Evolutionary conservation across 2,329 filamentous ascomycete genomes (phyloP).

Genomic region (Colletotrichum sp.): DNA sequence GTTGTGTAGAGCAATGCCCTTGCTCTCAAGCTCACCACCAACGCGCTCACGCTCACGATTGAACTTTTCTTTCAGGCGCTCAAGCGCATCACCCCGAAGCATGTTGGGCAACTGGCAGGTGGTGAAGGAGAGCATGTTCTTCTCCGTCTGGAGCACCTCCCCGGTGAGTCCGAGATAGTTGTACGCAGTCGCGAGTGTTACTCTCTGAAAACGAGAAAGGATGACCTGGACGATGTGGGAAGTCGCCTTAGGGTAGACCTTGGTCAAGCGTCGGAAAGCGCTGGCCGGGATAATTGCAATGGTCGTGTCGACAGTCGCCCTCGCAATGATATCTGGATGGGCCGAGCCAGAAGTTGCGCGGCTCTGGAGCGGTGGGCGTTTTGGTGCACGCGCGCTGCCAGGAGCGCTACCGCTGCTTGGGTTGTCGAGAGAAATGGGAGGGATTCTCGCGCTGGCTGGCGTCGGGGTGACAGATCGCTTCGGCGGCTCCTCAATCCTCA

Average conservation of each 20-base stretch:
- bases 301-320: constrained; percentile 94
- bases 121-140: constrained; percentile 92
- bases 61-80: constrained; percentile 93
- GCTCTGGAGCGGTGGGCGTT: constrained; percentile 46
- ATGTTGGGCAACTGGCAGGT: constrained; percentile 91
- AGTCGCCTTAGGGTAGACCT: constrained; percentile 94
- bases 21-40: constrained; percentile 80
- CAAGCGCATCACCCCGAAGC: constrained; percentile 81
- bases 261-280: constrained; percentile 89
- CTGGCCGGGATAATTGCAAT: constrained; percentile 98
- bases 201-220: constrained; percentile 88
- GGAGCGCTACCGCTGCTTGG: neutral
- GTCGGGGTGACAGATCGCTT: constrained; percentile 9
- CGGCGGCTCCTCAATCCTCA: constrained; percentile 8
- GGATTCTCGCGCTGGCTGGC: constrained; percentile 57
- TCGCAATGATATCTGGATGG: constrained; percentile 96
- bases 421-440: constrained; percentile 69
- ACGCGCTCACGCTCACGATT: constrained; percentile 82
- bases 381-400: constrained; percentile 15
- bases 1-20: constrained; percentile 96
- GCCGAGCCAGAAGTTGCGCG: constrained; percentile 72
- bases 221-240: constrained; percentile 99
- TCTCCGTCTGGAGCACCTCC: constrained; percentile 91
- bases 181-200: constrained; percentile 93
- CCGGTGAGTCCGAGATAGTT: constrained; percentile 91